Evolutionary conservation across 1,284 basidiomycete species (phyloP).

Genomic region (Cryptococcus sp.): DNA sequence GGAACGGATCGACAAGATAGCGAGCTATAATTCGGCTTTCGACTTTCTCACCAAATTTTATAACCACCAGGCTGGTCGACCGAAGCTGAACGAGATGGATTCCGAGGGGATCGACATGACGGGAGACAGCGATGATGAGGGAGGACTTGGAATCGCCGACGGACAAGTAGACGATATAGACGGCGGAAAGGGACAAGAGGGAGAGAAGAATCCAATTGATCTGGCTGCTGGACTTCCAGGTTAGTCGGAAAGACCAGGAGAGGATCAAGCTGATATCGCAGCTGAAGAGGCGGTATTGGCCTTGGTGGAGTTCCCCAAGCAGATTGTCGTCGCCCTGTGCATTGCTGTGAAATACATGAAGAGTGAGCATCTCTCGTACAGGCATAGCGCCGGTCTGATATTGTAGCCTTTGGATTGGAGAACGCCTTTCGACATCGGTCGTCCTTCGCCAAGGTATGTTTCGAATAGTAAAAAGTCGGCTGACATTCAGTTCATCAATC

Average conservation of each 20-base stretch:
- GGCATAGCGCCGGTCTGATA: too few relatives aligned
- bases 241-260: slow-evolving; percentile 6
- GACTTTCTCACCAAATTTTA: slow-evolving; percentile 68
- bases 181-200: background rate
- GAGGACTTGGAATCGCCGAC: background rate
- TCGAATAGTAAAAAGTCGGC: background rate
- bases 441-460: slow-evolving; percentile 59
- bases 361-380: slow-evolving; percentile 18
- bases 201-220: slow-evolving; percentile 5
- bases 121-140: slow-evolving; percentile 4
- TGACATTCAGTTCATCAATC: slow-evolving; percentile 59
- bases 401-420: slow-evolving; percentile 61
- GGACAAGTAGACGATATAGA: background rate
- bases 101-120: slow-evolving; percentile 4
- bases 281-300: slow-evolving; percentile 43
- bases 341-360: slow-evolving; percentile 71
- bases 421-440: slow-evolving; percentile 66
- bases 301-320: slow-evolving; percentile 65
- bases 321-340: slow-evolving; percentile 60
- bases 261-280: slow-evolving; percentile 10
- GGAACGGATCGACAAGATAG: slow-evolving; percentile 58
- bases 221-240: slow-evolving; percentile 25
- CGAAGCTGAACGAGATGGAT: background rate
- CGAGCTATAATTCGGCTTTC: slow-evolving; percentile 69
- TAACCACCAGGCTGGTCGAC: slow-evolving; percentile 22